A percentile compares a stretch with the other conserved stretches of the same genome.
These are phyloP conservation scores for Aspergillus diversus DNA, from an alignment of 495 filamentous ascomycete genomes.

Conservation along the genomic window DNA sequence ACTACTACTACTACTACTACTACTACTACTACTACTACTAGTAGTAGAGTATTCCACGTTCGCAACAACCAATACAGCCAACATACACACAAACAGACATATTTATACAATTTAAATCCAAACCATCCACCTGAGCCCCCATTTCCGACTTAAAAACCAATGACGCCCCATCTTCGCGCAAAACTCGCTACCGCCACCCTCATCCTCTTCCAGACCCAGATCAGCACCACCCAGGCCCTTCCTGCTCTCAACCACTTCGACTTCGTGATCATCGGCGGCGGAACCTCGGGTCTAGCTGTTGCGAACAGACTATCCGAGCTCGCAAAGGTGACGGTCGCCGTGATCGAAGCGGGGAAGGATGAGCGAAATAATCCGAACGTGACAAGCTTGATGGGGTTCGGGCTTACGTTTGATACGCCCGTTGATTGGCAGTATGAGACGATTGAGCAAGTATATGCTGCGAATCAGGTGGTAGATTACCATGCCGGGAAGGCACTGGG, in stretches of 20 bases:
- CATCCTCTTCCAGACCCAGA: neutral
- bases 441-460: constrained; percentile 45
- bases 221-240: neutral
- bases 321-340: constrained; percentile 46
- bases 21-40: no score
- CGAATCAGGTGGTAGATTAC: constrained; percentile 36
- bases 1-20: no score
- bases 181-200: neutral
- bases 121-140: neutral
- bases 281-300: constrained; percentile 56
- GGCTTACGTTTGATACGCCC: constrained; percentile 43
- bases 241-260: constrained; percentile 25
- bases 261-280: constrained; percentile 57
- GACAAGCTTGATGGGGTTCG: constrained; percentile 44
- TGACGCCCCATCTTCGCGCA: neutral
- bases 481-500: constrained; percentile 55
- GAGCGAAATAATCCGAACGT: constrained; percentile 54
- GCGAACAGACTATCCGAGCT: constrained; percentile 58
- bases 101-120: no score
- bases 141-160: neutral
- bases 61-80: no score
- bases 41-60: no score
- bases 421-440: constrained; percentile 59
- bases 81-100: no score
- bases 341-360: constrained; percentile 60